Evolutionary conservation across 495 filamentous ascomycete species (phyloP).

Genomic region (Penicillium fimorum): DNA sequence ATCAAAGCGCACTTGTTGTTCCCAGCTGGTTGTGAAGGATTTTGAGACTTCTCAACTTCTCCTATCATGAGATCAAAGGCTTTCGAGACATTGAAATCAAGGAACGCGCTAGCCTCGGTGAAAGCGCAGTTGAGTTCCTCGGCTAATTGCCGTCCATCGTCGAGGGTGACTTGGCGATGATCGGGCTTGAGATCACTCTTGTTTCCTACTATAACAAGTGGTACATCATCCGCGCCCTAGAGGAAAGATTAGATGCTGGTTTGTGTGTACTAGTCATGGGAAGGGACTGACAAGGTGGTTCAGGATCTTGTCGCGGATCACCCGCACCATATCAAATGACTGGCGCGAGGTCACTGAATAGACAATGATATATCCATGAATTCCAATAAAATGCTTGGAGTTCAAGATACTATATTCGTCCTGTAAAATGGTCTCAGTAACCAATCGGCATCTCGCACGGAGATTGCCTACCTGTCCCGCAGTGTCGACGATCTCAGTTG

Average conservation of each 20-base stretch:
- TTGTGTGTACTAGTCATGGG: not conserved
- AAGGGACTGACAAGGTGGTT: constrained; percentile 76
- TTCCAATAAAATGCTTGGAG: constrained; percentile 98
- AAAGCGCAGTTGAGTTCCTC: constrained; percentile 89
- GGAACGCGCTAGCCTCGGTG: constrained; percentile 91
- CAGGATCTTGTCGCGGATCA: constrained; percentile 95
- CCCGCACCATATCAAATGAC: constrained; percentile 94
- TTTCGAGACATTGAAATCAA: constrained; percentile 88
- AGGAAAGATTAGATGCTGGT: not conserved
- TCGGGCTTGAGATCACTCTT: constrained; percentile 92
- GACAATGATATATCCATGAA: constrained; percentile 98
- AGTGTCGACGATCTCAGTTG: constrained; percentile 97
- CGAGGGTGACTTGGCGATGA: constrained; percentile 83
- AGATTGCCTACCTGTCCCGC: constrained; percentile 77
- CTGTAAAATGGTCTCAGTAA: constrained; percentile 43
- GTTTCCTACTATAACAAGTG: constrained; percentile 93
- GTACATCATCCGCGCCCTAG: constrained; percentile 88
- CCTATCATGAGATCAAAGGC: constrained; percentile 94
- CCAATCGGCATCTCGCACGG: not conserved
- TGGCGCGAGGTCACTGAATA: constrained; percentile 92
- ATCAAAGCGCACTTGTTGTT: constrained; percentile 81
- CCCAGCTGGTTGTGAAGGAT: constrained; percentile 77
- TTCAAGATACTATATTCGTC: constrained; percentile 98
- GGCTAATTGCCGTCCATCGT: constrained; percentile 76
- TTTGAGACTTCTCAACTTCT: constrained; percentile 92